These are phyloP conservation scores for Microsporum audouinii DNA, from an alignment of 2,329 filamentous ascomycete species.

Conservation along the genomic window DNA sequence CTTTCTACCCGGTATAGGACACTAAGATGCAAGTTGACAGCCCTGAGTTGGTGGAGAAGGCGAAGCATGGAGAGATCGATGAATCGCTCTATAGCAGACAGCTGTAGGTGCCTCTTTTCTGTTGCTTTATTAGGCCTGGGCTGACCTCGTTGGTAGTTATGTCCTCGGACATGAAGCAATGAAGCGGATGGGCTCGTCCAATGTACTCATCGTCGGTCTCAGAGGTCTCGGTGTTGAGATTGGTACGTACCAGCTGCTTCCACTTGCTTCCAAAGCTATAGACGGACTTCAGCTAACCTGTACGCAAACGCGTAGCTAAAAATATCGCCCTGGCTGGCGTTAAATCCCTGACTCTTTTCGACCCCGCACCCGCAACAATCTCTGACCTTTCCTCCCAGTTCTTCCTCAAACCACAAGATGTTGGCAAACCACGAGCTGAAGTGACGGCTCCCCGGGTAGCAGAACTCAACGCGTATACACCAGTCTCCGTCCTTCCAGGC, in stretches of 20 bases:
- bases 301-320: slow-evolving; percentile 52
- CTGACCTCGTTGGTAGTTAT: slow-evolving; percentile 30
- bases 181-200: slow-evolving; percentile 97
- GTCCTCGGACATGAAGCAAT: slow-evolving; percentile 72
- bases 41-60: slow-evolving; percentile 46
- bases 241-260: slow-evolving; percentile 26
- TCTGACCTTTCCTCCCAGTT: slow-evolving; percentile 93
- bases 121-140: not conserved
- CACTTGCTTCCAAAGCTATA: not conserved
- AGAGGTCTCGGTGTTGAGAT: slow-evolving; percentile 95
- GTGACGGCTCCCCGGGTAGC: slow-evolving; percentile 81
- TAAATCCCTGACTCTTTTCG: slow-evolving; percentile 89
- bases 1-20: slow-evolving; percentile 30
- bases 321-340: slow-evolving; percentile 96
- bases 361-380: slow-evolving; percentile 72
- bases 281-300: not conserved
- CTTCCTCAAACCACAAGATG: slow-evolving; percentile 78
- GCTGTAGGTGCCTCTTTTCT: slow-evolving; percentile 31
- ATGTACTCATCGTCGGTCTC: slow-evolving; percentile 81
- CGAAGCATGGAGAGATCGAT: slow-evolving; percentile 55
- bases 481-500: slow-evolving; percentile 60
- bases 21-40: slow-evolving; percentile 52
- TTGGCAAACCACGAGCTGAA: slow-evolving; percentile 80
- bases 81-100: slow-evolving; percentile 58
- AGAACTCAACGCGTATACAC: slow-evolving; percentile 93